These are phyloP conservation scores for Panaeolus papilionaceus DNA, from an alignment of 768 basidiomycete species.

Conservation along the genomic window DNA sequence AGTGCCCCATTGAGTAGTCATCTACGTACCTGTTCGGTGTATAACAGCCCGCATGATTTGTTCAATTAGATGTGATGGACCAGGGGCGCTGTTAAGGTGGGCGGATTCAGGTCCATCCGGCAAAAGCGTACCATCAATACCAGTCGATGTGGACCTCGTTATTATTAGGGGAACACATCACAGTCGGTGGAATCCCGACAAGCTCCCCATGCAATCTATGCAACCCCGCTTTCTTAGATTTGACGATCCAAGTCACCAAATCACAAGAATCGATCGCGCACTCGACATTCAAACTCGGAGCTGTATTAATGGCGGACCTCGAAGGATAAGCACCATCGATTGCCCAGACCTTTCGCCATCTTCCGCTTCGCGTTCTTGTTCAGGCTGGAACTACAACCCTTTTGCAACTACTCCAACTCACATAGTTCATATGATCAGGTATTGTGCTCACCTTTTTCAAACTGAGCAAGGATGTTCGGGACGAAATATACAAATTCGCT, in stretches of 20 bases:
- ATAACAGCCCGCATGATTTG: not conserved
- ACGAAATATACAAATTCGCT: slow-evolving; percentile 11
- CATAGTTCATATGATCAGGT: not conserved
- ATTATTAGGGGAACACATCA: slow-evolving; percentile 8
- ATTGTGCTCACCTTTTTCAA: slow-evolving; percentile 1
- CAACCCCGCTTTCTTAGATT: slow-evolving; percentile 14
- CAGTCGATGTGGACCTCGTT: slow-evolving; percentile 13
- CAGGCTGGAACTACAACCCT: not conserved
- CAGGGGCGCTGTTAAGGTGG: slow-evolving; percentile 1
- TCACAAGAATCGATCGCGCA: slow-evolving; percentile 11
- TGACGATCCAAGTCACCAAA: not conserved
- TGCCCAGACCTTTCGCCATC: not conserved
- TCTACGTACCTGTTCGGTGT: not conserved
- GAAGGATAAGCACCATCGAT: slow-evolving; percentile 9
- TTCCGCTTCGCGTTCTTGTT: not conserved
- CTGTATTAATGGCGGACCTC: not conserved
- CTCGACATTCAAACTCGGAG: slow-evolving; percentile 9
- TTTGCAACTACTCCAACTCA: slow-evolving; percentile 2
- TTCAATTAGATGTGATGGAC: slow-evolving; percentile 9
- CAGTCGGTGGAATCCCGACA: slow-evolving; percentile 8
- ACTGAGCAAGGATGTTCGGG: slow-evolving; percentile 1
- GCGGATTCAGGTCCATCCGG: slow-evolving; percentile 9
- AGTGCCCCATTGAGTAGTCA: slow-evolving; percentile 4
- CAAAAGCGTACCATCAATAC: slow-evolving; percentile 2
- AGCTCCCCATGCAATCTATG: slow-evolving; percentile 7